Percentiles rank a stretch among this genome's conserved stretches.
Evolutionary conservation across 2,329 filamentous ascomycete genomes (phyloP).

Genomic region (Hypoxylon sp.): DNA sequence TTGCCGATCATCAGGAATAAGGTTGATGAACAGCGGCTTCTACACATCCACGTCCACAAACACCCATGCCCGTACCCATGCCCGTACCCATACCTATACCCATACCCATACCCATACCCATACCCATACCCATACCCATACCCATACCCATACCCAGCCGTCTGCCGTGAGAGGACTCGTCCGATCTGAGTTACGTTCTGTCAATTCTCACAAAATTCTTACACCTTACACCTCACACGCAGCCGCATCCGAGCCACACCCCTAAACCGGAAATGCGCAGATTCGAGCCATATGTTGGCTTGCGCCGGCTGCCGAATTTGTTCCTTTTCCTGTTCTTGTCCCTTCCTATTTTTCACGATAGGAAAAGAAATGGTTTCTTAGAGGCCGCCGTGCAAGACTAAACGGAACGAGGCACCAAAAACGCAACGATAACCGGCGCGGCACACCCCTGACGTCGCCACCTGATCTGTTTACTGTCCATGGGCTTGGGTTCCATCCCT

Average conservation of each 20-base stretch:
- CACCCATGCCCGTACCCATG: background rate
- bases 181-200: slow-evolving; percentile 30
- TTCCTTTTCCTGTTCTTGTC: slow-evolving; percentile 7
- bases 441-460: slow-evolving; percentile 37
- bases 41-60: slow-evolving; percentile 15
- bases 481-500: slow-evolving; percentile 40
- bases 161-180: slow-evolving; percentile 19
- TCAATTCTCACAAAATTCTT: slow-evolving; percentile 27
- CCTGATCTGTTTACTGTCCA: slow-evolving; percentile 37
- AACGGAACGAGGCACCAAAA: slow-evolving; percentile 24
- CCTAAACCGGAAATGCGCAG: slow-evolving; percentile 30
- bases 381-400: slow-evolving; percentile 19
- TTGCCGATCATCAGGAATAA: slow-evolving; percentile 28
- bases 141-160: slow-evolving; percentile 6
- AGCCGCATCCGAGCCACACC: slow-evolving; percentile 19
- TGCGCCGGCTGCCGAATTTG: slow-evolving; percentile 32
- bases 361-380: slow-evolving; percentile 8
- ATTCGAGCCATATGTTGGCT: slow-evolving; percentile 25
- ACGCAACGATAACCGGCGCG: slow-evolving; percentile 30
- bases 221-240: slow-evolving; percentile 13
- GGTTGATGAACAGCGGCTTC: slow-evolving; percentile 27
- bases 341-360: background rate
- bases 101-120: background rate
- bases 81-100: background rate
- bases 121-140: slow-evolving; percentile 4